Evolutionary conservation across 2,329 filamentous ascomycete species (phyloP).

Genomic region (Aspergillus fischeri): DNA sequence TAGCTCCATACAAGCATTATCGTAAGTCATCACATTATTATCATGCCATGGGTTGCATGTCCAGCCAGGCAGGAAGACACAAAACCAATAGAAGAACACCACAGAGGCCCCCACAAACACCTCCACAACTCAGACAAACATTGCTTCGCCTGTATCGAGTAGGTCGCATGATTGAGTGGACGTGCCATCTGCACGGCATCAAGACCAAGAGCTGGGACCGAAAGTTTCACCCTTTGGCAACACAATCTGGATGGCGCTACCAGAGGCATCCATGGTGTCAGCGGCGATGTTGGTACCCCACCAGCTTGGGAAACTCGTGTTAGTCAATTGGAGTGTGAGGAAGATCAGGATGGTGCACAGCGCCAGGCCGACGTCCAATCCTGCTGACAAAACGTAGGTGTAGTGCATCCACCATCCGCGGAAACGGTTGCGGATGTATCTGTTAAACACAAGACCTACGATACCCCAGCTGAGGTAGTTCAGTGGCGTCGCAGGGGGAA

Average conservation of each 20-base stretch:
- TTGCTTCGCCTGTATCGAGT: background rate
- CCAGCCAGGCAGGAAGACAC: background rate
- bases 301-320: slow-evolving; percentile 56
- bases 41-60: background rate
- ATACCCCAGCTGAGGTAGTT: slow-evolving; percentile 69
- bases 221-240: slow-evolving; percentile 56
- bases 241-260: slow-evolving; percentile 55
- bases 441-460: slow-evolving; percentile 66
- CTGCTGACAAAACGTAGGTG: slow-evolving; percentile 71
- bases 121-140: background rate
- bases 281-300: slow-evolving; percentile 62
- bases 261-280: slow-evolving; percentile 59
- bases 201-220: slow-evolving; percentile 47
- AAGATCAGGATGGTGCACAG: slow-evolving; percentile 66
- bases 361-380: slow-evolving; percentile 64
- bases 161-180: background rate
- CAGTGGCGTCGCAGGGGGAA: slow-evolving; percentile 67
- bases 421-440: slow-evolving; percentile 60
- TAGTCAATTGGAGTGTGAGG: slow-evolving; percentile 61
- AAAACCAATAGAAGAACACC: background rate
- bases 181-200: background rate
- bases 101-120: background rate
- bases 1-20: background rate
- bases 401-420: slow-evolving; percentile 74
- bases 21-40: background rate